Evolutionary conservation across 2,329 filamentous ascomycete species (phyloP).

Genomic region (Colletotrichum camelliae): DNA sequence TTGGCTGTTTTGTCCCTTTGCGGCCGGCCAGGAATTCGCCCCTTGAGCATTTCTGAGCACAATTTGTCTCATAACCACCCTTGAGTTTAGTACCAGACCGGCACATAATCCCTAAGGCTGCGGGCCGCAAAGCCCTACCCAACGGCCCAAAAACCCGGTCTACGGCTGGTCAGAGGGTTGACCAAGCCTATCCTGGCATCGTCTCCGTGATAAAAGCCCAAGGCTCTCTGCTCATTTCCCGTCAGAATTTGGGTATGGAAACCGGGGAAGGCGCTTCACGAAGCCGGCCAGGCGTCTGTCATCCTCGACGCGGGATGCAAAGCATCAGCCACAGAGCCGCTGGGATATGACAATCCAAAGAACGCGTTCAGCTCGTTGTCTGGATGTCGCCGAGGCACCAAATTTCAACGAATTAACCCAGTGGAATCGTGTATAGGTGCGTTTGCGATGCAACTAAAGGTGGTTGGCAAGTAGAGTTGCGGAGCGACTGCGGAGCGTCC

Average conservation of each 20-base stretch:
- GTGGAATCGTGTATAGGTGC: not conserved
- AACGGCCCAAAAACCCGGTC: conserved; percentile 9
- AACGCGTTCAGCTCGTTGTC: not conserved
- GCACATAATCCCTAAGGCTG: not conserved
- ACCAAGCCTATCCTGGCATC: not conserved
- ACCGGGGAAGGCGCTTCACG: not conserved
- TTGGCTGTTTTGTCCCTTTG: not conserved
- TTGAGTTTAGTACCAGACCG: not conserved
- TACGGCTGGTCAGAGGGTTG: not conserved
- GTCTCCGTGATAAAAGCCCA: not conserved
- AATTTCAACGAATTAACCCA: not conserved
- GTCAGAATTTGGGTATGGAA: not conserved
- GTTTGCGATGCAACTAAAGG: not conserved
- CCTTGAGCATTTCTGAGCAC: not conserved
- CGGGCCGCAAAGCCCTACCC: not conserved
- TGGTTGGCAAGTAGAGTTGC: not conserved
- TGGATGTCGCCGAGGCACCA: not conserved
- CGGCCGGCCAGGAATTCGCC: not conserved
- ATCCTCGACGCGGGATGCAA: not conserved
- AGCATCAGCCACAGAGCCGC: conserved; percentile 3
- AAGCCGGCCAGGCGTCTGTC: not conserved
- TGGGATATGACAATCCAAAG: not conserved
- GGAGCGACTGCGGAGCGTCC: not conserved
- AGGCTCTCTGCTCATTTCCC: not conserved
- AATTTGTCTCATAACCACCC: not conserved